These are phyloP conservation scores for Fonsecaea nubica DNA, from an alignment of 2,329 filamentous ascomycete species.

Conservation along the genomic window DNA sequence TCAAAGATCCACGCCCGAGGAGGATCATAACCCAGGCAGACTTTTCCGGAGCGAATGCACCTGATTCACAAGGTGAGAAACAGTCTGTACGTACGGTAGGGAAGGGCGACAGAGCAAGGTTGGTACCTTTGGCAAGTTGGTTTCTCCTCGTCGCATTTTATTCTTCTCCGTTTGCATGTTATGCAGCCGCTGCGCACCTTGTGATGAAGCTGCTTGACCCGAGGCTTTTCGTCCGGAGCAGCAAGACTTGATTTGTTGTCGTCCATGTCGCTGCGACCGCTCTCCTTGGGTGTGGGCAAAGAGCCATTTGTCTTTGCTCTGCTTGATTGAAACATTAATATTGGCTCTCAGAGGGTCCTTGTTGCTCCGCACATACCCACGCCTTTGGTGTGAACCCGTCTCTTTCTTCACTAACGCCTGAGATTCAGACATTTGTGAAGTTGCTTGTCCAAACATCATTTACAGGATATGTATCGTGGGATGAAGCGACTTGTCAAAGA, in stretches of 20 bases:
- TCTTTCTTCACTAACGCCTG: neutral
- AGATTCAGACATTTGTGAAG: neutral
- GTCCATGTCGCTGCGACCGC: neutral
- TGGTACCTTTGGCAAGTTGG: conserved; percentile 19
- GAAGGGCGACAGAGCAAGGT: neutral
- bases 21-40: conserved; percentile 16
- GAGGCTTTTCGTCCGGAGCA: conserved; percentile 1
- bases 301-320: neutral
- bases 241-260: neutral
- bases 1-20: conserved; percentile 23
- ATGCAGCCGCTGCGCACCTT: conserved; percentile 21
- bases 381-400: neutral
- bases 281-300: neutral
- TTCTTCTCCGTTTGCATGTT: conserved; percentile 19
- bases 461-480: neutral
- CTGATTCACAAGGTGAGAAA: conserved; percentile 4
- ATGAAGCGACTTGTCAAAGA: no score
- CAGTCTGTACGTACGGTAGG: neutral
- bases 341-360: neutral
- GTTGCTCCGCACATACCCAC: neutral
- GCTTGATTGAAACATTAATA: neutral
- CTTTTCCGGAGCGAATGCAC: conserved; percentile 1
- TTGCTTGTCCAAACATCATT: neutral
- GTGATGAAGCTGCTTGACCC: conserved; percentile 13
- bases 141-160: conserved; percentile 25